phyloP scores from a whole-genome alignment of 495 filamentous ascomycete genomes.

The Aspergillus asperescens region DNA sequence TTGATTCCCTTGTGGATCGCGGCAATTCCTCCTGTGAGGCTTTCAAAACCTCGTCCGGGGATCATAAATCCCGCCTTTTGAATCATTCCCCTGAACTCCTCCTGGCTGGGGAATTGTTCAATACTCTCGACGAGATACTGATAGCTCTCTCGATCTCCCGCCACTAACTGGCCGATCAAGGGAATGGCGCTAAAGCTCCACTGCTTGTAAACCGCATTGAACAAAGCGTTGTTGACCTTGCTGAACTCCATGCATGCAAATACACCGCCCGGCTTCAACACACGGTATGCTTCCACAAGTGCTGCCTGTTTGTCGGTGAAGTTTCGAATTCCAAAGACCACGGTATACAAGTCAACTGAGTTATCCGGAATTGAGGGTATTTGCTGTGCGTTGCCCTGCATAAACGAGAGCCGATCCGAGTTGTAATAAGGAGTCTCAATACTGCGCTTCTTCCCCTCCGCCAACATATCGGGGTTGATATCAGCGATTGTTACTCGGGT shows the following conservation, averaged over 20 bases:
- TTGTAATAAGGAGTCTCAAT: constrained; percentile 53
- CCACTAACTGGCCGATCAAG: constrained; percentile 90
- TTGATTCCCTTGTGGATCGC: constrained; percentile 97
- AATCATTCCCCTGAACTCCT: constrained; percentile 82
- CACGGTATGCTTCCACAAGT: constrained; percentile 72
- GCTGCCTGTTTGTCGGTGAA: constrained; percentile 84
- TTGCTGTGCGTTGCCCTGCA: constrained; percentile 86
- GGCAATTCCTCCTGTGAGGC: constrained; percentile 86
- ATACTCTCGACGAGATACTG: constrained; percentile 99
- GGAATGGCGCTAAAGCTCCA: constrained; percentile 96
- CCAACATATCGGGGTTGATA: constrained; percentile 93
- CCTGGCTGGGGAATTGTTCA: constrained; percentile 83
- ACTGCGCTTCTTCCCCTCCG: constrained; percentile 76
- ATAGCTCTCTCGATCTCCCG: constrained; percentile 90
- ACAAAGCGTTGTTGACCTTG: constrained; percentile 64
- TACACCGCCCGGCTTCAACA: constrained; percentile 89
- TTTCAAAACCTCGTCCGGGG: constrained; percentile 75
- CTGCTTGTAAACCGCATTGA: constrained; percentile 86
- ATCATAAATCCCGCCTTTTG: constrained; percentile 80
- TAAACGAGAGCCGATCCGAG: constrained; percentile 60
- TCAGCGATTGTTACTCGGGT: constrained; percentile 85
- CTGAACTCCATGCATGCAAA: constrained; percentile 97
- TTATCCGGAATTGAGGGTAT: constrained; percentile 58
- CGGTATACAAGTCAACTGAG: constrained; percentile 87
- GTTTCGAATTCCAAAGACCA: constrained; percentile 96